Base-by-base conservation (phyloP, 2,329 filamentous ascomycete genomes). In the Monilinia laxa region DNA sequence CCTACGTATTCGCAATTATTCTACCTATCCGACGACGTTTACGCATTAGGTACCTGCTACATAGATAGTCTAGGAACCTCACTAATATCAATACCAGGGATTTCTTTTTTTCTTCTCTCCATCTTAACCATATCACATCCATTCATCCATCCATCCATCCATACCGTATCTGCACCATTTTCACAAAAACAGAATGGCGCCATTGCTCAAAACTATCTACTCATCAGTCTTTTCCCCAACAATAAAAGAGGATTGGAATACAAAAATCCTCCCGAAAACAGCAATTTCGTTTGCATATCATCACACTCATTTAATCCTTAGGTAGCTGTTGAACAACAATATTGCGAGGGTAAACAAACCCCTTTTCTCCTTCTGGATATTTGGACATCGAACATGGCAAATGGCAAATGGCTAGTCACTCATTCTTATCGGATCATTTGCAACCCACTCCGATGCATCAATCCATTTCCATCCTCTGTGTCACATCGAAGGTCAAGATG, bases 201-300 rank as follows among this genome's bases (percentile, higher is more conserved):
- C 40, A 28, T 35, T 35, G 31, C 31, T 35, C 31, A 45, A 28
- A 10, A 25, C 42, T 38, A 42, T 25, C 25, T 20, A 9, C 55
- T 20, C 25, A 9, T 57, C 55, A 28, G 18, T 45, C 55, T 45
- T 45, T 58, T 47, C 23, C n/a, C 56, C 56, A 47, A 47, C 56
- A 58, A 31, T 47, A 58, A 3, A 58, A 5, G 40, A 47, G 23
- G 11, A 18, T 58, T 58, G 56, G 40, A 16, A 58, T n/a, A n/a
- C n/a, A 18, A 28, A 28, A 31, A 2, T 12, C 16, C 18, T 20
- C 45, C 40, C 56, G 57, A 31, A 35, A 59, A 49, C 25, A 35
- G 42, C 57, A 59, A 59, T 59, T 59, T 59, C 25, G 25, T 59
- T 20, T 59, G 57, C 57, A 45, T 35, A 35, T 35, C n/a, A 59